phyloP scores from a whole-genome alignment of 2,329 filamentous ascomycete genomes.

The Exophiala aquamarina region DNA sequence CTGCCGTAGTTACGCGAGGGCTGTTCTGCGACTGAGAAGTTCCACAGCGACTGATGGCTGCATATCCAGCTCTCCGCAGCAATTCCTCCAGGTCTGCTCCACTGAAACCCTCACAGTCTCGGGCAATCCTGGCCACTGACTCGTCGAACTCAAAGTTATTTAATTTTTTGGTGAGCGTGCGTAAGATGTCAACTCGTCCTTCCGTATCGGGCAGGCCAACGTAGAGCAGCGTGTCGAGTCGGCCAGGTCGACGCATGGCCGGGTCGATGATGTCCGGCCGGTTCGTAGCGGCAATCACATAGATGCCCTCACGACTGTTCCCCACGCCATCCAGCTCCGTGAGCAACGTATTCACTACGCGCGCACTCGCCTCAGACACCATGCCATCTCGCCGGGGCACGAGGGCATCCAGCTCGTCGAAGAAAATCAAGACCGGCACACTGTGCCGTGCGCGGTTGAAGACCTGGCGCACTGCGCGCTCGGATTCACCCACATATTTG shows the following conservation, averaged over 20 bases:
- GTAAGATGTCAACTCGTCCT: conserved; percentile 83
- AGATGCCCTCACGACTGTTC: conserved; percentile 77
- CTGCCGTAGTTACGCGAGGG: conserved; percentile 12
- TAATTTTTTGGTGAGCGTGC: conserved; percentile 59
- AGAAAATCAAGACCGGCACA: conserved; percentile 93
- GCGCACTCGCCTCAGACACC: conserved; percentile 76
- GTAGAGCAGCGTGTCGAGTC: conserved; percentile 84
- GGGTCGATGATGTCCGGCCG: conserved; percentile 94
- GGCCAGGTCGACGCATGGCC: conserved; percentile 88
- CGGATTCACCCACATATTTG: conserved; percentile 96
- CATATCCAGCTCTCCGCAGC: conserved; percentile 59
- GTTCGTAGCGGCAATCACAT: conserved; percentile 93
- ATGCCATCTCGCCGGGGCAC: conserved; percentile 79
- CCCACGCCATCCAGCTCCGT: conserved; percentile 87
- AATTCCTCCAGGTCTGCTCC: conserved; percentile 64
- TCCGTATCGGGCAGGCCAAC: conserved; percentile 78
- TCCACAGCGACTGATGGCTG: conserved; percentile 48
- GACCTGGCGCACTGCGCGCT: conserved; percentile 87
- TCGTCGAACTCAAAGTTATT: conserved; percentile 51
- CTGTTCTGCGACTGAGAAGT: conserved; percentile 17
- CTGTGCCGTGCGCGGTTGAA: conserved; percentile 85
- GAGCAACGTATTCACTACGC: conserved; percentile 92
- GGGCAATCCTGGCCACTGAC: conserved; percentile 64
- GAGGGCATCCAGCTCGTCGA: conserved; percentile 93
- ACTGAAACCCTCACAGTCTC: conserved; percentile 75